These are phyloP conservation scores for Xerocomellus dryophilus DNA, from an alignment of 768 basidiomycete genomes.

Conservation along the genomic window DNA sequence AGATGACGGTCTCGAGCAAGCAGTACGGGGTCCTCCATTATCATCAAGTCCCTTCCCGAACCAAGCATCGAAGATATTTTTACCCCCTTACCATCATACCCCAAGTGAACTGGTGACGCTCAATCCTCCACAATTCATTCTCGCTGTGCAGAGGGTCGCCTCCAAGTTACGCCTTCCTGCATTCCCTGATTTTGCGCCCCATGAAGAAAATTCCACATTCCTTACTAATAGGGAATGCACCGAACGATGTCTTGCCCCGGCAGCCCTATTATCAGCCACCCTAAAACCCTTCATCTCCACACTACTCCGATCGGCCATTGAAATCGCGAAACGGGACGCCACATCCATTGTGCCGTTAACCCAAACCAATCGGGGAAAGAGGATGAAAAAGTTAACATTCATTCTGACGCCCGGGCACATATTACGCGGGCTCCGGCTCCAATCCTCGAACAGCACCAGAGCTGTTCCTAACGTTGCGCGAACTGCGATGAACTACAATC, in stretches of 20 bases:
- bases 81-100: slow-evolving; percentile 15
- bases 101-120: slow-evolving; percentile 23
- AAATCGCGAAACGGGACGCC: slow-evolving; percentile 33
- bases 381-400: slow-evolving; percentile 23
- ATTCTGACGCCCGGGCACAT: slow-evolving; percentile 41
- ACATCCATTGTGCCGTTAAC: slow-evolving; percentile 18
- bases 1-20: slow-evolving; percentile 18
- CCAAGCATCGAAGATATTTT: slow-evolving; percentile 1
- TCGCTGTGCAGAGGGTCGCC: slow-evolving; percentile 26
- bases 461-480: neutral
- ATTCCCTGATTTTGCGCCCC: slow-evolving; percentile 15
- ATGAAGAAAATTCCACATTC: slow-evolving; percentile 6
- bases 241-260: slow-evolving; percentile 33
- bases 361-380: slow-evolving; percentile 21
- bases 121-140: slow-evolving; percentile 27
- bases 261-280: slow-evolving; percentile 36
- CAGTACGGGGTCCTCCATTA: slow-evolving; percentile 7
- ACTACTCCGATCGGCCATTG: slow-evolving; percentile 34
- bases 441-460: slow-evolving; percentile 2
- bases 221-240: slow-evolving; percentile 13
- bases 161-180: slow-evolving; percentile 20
- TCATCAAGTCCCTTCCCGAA: neutral
- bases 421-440: slow-evolving; percentile 34
- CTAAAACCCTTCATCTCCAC: slow-evolving; percentile 33
- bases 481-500: neutral